Percentiles rank a stretch among this genome's conserved stretches.
Conservation (phyloP, 495 filamentous ascomycete species). For the Neurospora sp. region DNA sequence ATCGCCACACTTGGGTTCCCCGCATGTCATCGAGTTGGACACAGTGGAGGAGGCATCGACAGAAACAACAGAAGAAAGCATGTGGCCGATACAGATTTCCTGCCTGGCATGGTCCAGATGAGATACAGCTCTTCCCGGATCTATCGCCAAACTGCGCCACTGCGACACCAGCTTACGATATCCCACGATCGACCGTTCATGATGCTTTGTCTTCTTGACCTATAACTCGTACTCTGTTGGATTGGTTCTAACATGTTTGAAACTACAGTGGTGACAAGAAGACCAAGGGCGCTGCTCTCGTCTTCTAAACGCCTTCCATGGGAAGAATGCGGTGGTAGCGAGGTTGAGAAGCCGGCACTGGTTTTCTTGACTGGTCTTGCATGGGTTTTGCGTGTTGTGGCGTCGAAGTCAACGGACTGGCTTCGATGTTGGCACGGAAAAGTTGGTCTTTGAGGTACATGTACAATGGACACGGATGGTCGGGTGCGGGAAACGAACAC, state of each 20-base stretch:
- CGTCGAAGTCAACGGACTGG: conserved; percentile 15
- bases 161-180: not conserved
- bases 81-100: not conserved
- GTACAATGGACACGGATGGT: conserved; percentile 29
- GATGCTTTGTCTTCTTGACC: not conserved
- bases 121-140: not conserved
- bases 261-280: conserved; percentile 96
- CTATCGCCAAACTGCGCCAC: not conserved
- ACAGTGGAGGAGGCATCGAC: not conserved
- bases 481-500: conserved; percentile 24
- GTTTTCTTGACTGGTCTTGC: conserved; percentile 19
- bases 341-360: conserved; percentile 16
- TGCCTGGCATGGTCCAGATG: not conserved
- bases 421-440: conserved; percentile 24
- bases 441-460: conserved; percentile 22
- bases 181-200: not conserved
- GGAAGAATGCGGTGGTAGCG: conserved; percentile 16
- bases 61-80: not conserved
- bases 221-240: conserved; percentile 3
- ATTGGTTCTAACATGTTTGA: conserved; percentile 13
- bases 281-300: conserved; percentile 99
- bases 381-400: conserved; percentile 20
- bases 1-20: not conserved
- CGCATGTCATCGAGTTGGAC: not conserved
- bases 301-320: conserved; percentile 61